phyloP scores from a whole-genome alignment of 257 asterid species.

The Penstemon eatonii region DNA sequence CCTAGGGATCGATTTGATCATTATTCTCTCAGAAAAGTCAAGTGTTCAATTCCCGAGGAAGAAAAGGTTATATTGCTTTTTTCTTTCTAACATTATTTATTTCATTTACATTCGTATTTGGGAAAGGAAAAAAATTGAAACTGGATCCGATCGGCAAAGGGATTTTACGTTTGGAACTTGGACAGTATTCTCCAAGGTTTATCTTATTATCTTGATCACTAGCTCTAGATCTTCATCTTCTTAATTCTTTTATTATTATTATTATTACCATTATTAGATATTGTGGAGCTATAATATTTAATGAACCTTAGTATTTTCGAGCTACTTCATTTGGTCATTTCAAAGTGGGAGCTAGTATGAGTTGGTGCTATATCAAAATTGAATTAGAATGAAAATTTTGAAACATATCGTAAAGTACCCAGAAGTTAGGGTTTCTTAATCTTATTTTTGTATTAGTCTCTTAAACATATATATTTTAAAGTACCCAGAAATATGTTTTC shows the following conservation, averaged over 20 bases:
- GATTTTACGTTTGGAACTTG: constrained; percentile 7
- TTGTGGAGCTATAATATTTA: neutral
- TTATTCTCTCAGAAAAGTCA: constrained; percentile 28
- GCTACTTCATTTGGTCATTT: no score
- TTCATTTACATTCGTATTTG: no score
- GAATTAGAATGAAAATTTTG: no score
- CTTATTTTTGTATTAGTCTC: no score
- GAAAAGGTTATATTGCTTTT: constrained; percentile 16
- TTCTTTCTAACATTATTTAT: constrained; percentile 19
- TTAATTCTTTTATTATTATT: neutral
- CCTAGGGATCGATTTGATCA: constrained; percentile 52
- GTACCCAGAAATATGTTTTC: no score
- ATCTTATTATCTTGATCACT: constrained; percentile 3
- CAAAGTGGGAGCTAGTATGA: no score
- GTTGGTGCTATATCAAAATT: no score
- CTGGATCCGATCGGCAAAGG: constrained; percentile 26
- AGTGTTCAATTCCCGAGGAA: constrained; percentile 64
- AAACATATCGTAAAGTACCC: no score
- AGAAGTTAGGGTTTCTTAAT: no score
- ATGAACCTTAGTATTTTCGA: neutral
- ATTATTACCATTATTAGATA: neutral
- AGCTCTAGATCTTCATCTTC: neutral
- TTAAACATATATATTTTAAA: no score
- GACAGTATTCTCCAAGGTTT: constrained; percentile 30
- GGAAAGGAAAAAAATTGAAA: constrained; percentile 16